phyloP scores from a whole-genome alignment of 1,139 yeast species.

The Geotrichum restrictum region DNA sequence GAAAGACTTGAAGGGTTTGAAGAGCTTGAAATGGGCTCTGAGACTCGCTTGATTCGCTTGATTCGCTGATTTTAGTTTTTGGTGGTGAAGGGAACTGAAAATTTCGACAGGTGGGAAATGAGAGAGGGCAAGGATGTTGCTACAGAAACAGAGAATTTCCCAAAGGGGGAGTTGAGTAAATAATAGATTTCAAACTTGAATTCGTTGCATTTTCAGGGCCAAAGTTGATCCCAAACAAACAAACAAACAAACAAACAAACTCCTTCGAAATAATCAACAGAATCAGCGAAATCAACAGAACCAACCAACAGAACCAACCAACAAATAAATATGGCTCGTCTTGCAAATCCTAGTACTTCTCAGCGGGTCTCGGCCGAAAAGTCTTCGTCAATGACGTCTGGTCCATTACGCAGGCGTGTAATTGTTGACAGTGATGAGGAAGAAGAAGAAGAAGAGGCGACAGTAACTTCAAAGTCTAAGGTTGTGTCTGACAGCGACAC shows the following conservation, averaged over 20 bases:
- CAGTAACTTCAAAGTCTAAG: not conserved
- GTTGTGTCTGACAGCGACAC: not conserved
- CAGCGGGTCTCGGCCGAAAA: constrained; percentile 6
- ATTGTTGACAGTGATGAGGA: constrained; percentile 7
- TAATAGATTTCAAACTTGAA: not conserved
- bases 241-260: not conserved
- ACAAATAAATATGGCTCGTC: not conserved
- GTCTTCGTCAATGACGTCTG: not conserved
- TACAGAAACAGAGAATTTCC: not conserved
- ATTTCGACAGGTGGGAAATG: not conserved
- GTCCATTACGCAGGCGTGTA: not conserved
- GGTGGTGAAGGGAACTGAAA: constrained; percentile 5
- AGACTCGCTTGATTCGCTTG: not conserved
- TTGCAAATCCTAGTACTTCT: constrained; percentile 7
- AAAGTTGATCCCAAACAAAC: no score
- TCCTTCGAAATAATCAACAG: no score
- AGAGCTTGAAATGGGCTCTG: not conserved
- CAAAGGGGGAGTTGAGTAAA: constrained; percentile 4
- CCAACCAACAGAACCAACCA: no score
- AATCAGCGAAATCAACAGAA: no score
- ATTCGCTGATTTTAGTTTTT: not conserved
- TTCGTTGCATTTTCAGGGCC: not conserved
- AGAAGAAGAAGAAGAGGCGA: not conserved
- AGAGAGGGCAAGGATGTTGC: constrained; percentile 5
- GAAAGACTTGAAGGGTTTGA: no score